Evolutionary conservation across 306 rosid species (phyloP), one percentile per base, ranked within the genome.

Genomic region (Prunus mongolica): DNA sequence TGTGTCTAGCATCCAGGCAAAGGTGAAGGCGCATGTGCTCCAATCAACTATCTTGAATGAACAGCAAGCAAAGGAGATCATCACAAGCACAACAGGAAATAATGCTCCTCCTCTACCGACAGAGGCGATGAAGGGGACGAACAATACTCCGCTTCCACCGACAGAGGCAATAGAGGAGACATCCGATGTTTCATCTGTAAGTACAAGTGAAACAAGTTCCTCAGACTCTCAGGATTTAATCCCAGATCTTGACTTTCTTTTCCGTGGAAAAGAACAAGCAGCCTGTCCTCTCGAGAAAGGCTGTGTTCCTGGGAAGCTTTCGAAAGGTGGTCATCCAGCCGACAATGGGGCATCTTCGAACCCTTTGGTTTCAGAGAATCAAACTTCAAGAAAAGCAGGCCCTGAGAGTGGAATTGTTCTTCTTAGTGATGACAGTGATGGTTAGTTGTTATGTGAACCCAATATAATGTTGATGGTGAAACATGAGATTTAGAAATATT

Each of bases 181-280:
- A 32, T 1, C 46, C 74, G 90, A 84, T 50, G 77, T 75, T 79
- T 81, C 90, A 34, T 79, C 84, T 52, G 89, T 76, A 45, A 85
- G 88, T 80, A 4, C 60, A 1, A 84, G 88, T 64, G 71, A 71
- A 58, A 65, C 88, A 69, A 41, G 77, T 6, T 86, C 86, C 61
- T 89, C 93, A 19, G 91, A 89, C 50, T 88, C 90, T 0, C 81
- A 78, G 2, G 68, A 47, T 22, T 25, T 49, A 12, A 10, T 57
- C 63, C 50, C 74, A 18, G 61, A 71, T 67, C 50, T 74, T 45
- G 25, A 47, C 72, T 20, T 57, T 41, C 46, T 63, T 30, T n/a
- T 27, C 19, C 49, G 25, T 41, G 49, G 14, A 18, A 34, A n/a
- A 65, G 20, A 34, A 65, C 20, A 64, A 3, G 15, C 22, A 18